A percentile compares a stretch with the other conserved stretches of the same genome.
Evolutionary conservation across 2,329 filamentous ascomycete species (phyloP).

Genomic region (Alternaria longipes): DNA sequence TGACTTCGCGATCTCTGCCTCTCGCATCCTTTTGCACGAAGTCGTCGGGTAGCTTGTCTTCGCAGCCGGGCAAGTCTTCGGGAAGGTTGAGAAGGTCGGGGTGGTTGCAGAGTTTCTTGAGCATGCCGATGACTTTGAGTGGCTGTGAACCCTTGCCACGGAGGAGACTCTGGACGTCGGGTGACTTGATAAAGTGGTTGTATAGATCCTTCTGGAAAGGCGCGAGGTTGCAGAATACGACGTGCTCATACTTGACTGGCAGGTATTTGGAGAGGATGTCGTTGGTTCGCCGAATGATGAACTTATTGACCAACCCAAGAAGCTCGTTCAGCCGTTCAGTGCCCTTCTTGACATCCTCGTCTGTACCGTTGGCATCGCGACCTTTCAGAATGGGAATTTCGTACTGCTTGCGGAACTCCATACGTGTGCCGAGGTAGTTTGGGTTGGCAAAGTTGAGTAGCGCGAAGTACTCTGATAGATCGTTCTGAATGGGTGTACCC

Average conservation of each 20-base stretch:
- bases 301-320: slow-evolving; percentile 89
- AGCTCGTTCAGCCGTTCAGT: slow-evolving; percentile 85
- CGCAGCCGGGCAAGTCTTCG: slow-evolving; percentile 86
- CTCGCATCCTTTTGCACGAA: slow-evolving; percentile 88
- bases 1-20: slow-evolving; percentile 89
- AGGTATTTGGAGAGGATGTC: slow-evolving; percentile 98
- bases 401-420: slow-evolving; percentile 92
- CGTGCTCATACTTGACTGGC: slow-evolving; percentile 98
- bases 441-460: slow-evolving; percentile 97
- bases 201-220: slow-evolving; percentile 94
- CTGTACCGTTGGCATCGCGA: slow-evolving; percentile 87
- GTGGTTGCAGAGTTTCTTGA: slow-evolving; percentile 99
- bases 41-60: slow-evolving; percentile 81
- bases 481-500: slow-evolving; percentile 97
- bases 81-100: slow-evolving; percentile 88
- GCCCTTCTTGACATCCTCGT: slow-evolving; percentile 81
- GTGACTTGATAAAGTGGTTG: slow-evolving; percentile 96
- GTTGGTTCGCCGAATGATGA: slow-evolving; percentile 97
- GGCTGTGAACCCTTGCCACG: slow-evolving; percentile 95
- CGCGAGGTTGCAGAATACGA: slow-evolving; percentile 95
- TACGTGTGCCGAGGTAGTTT: slow-evolving; percentile 84
- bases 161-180: slow-evolving; percentile 90
- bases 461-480: slow-evolving; percentile 97
- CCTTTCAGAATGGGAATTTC: slow-evolving; percentile 92
- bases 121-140: slow-evolving; percentile 91